Base-by-base conservation (phyloP, 495 filamentous ascomycete species). In the Podospora bellae-mahoneyi region DNA sequence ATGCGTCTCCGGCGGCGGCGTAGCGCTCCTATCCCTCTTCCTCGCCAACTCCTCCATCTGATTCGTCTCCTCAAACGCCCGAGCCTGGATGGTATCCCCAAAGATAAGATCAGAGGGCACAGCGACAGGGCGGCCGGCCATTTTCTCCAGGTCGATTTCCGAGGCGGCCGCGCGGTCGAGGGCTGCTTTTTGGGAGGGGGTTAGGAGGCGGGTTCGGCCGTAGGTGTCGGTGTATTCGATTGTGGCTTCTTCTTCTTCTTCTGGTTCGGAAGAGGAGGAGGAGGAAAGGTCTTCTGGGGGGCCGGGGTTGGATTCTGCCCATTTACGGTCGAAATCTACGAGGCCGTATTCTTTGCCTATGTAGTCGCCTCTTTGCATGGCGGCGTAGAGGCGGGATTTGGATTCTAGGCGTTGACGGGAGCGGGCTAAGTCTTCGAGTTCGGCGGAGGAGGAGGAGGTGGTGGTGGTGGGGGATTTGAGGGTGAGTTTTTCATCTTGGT, bases 311-410 rank as follows among this genome's bases (percentile, higher is more conserved):
- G 23, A 23, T 71, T 96, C 92, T 0, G 89, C 92, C 92, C 94
- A 97, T 78, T 98, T 99, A 57, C 88, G 82, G 78, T 97, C 94
- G 74, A 98, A 99, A 80, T 99, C 95, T 0, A 99, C 89, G 23
- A 94, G 79, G 78, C 86, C 72, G 84, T 85, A 62, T 79, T 81
- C 74, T 80, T 84, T 68, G 78, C 84, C 78, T 63, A 83, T 84
- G 79, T 80, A 87, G 68, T 86, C 92, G 67, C 85, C 91, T 66
- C 89, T 81, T 78, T 94, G 94, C 89, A 99, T 87, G 60, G 90
- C 87, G 0, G 89, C 86, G 78, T 99, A 99, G 20, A 93, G 74
- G 4, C 89, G 85, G 57, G 89, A 92, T 78, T 99, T 99, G 78
- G 92, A 88, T 70, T 93, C 88, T 89, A 99, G 90, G 64, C 87